phyloP scores from a whole-genome alignment of 2,329 filamentous ascomycete species.

The Elsinoe perseae region DNA sequence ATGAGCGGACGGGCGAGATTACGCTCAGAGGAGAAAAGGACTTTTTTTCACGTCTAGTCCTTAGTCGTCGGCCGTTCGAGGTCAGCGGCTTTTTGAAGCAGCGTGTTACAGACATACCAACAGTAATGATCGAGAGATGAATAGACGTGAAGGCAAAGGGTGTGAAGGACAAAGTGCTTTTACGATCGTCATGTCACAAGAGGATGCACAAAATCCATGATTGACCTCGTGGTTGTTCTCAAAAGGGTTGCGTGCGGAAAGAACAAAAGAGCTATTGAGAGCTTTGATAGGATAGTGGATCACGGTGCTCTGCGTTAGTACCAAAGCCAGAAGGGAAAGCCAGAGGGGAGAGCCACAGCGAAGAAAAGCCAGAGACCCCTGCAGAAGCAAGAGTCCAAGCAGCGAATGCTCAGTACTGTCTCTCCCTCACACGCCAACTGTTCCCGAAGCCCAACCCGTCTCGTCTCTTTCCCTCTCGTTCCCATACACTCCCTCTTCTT shows the following conservation, averaged over 20 bases:
- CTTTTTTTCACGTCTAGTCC: too few species aligned
- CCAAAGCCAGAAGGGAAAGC: too few species aligned
- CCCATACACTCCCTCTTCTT: conserved; percentile 10
- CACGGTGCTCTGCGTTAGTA: conserved; percentile 5
- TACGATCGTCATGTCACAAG: neutral
- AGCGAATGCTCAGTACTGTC: too few species aligned
- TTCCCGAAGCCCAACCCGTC: conserved; percentile 1
- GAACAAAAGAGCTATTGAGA: neutral
- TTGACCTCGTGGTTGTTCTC: neutral
- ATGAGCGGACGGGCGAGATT: neutral
- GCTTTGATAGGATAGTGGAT: conserved; percentile 2
- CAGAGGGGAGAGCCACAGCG: too few species aligned
- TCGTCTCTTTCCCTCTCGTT: neutral
- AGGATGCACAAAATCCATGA: neutral
- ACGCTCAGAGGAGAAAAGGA: neutral
- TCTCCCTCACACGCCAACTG: conserved; percentile 12
- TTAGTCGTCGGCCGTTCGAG: conserved; percentile 1
- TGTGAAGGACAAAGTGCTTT: neutral
- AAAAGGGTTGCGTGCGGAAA: neutral
- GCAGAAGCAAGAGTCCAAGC: neutral
- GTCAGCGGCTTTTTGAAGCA: conserved; percentile 8
- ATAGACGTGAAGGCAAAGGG: neutral
- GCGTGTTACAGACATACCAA: conserved; percentile 9
- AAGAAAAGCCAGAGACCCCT: conserved; percentile 16
- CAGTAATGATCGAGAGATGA: neutral